These are phyloP conservation scores for Fusarium sulawesiense DNA, from an alignment of 2,329 filamentous ascomycete genomes.

Conservation along the genomic window DNA sequence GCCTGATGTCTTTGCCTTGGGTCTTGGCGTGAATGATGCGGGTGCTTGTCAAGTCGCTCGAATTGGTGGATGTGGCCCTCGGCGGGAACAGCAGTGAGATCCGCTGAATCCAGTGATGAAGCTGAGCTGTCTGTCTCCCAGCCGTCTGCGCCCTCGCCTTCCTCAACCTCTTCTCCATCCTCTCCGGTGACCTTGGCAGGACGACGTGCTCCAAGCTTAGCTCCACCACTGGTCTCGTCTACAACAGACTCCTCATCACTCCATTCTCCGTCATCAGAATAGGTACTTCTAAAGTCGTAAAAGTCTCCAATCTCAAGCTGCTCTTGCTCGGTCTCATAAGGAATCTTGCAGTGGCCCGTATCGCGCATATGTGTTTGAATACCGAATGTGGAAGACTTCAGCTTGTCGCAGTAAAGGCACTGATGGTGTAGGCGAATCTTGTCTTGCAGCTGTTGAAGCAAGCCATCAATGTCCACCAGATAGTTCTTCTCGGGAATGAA, in stretches of 20 bases:
- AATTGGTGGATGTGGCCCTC: conserved; percentile 78
- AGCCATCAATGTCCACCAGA: conserved; percentile 82
- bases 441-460: conserved; percentile 80
- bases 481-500: conserved; percentile 93
- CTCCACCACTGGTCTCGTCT: conserved; percentile 65
- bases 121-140: conserved; percentile 96
- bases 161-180: conserved; percentile 63
- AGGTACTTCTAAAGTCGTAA: conserved; percentile 96
- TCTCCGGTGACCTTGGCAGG: conserved; percentile 62
- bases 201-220: conserved; percentile 75
- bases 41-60: conserved; percentile 76
- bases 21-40: conserved; percentile 79
- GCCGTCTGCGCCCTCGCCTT: conserved; percentile 74
- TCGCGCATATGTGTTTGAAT: conserved; percentile 98
- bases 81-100: conserved; percentile 82
- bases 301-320: conserved; percentile 95
- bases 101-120: conserved; percentile 89
- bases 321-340: conserved; percentile 87
- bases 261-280: conserved; percentile 81
- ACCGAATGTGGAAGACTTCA: conserved; percentile 80
- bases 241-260: conserved; percentile 62
- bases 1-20: conserved; percentile 77
- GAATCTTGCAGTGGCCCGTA: conserved; percentile 96
- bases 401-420: conserved; percentile 88
- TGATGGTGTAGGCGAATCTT: conserved; percentile 85